A percentile compares a stretch with the other conserved stretches of the same genome.
Evolutionary conservation across 2,329 filamentous ascomycete genomes (phyloP).

Genomic region (Cladophialophora psammophila): DNA sequence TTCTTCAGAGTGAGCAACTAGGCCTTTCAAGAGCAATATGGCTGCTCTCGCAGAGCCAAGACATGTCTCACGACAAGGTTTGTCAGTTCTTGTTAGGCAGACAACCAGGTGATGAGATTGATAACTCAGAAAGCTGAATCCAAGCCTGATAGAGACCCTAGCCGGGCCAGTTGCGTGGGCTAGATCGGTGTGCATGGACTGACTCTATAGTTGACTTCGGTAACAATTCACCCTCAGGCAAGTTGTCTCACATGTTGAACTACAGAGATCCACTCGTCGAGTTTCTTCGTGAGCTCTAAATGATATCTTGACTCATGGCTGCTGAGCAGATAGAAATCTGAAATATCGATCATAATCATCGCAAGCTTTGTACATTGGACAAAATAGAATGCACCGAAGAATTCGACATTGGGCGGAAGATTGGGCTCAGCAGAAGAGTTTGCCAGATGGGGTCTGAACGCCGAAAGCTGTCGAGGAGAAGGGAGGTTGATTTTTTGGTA

Average conservation of each 20-base stretch:
- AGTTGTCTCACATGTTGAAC: constrained; percentile 9
- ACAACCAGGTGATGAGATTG: constrained; percentile 18
- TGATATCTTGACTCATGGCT: background rate
- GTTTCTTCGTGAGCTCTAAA: constrained; percentile 7
- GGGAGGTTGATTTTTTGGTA: constrained; percentile 12
- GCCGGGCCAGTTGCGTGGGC: background rate
- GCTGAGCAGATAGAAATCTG: constrained; percentile 10
- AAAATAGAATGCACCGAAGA: constrained; percentile 22
- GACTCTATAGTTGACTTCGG: background rate
- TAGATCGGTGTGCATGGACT: constrained; percentile 8
- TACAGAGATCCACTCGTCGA: constrained; percentile 16
- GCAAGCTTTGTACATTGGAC: constrained; percentile 21
- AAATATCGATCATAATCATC: constrained; percentile 18
- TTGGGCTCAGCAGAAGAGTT: background rate
- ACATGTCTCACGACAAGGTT: constrained; percentile 12
- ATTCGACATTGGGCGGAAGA: constrained; percentile 7
- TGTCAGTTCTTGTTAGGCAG: constrained; percentile 7
- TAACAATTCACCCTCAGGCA: background rate
- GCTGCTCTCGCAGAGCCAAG: constrained; percentile 15
- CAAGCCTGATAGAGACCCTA: constrained; percentile 8
- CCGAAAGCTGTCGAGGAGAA: constrained; percentile 13
- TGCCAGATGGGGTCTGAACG: constrained; percentile 10
- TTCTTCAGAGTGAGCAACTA: constrained; percentile 21
- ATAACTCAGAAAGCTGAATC: constrained; percentile 10
- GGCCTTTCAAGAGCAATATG: constrained; percentile 8